Evolutionary conservation across 148 eudicot genomes (phyloP).

Genomic region (Fagopyrum esculentum): DNA sequence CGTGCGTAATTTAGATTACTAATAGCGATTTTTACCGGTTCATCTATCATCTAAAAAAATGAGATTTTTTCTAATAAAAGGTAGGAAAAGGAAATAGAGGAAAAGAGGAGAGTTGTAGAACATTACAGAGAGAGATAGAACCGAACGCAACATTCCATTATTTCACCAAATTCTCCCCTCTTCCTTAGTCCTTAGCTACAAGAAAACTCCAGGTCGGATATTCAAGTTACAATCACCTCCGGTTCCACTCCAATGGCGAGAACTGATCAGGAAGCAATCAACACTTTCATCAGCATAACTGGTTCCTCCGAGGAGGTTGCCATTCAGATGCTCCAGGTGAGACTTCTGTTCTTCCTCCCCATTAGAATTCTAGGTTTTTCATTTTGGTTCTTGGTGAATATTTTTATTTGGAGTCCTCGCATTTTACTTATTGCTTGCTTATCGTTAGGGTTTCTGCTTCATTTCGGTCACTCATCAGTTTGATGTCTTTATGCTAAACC

Average conservation of each 20-base stretch:
- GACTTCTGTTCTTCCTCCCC: background rate
- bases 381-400: background rate
- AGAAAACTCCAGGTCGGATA: background rate
- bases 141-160: constrained; percentile 1
- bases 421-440: background rate
- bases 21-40: no score
- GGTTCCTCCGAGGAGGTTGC: constrained; percentile 61
- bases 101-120: background rate
- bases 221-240: background rate
- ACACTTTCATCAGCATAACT: constrained; percentile 76
- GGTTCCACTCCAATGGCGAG: constrained; percentile 39
- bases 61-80: background rate
- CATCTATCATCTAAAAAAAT: background rate
- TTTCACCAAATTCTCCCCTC: background rate
- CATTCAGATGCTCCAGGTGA: constrained; percentile 58
- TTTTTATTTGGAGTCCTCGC: background rate
- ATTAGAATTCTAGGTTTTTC: background rate
- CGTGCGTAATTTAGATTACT: no score
- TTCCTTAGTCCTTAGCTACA: no score
- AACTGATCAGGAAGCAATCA: constrained; percentile 63
- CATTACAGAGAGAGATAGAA: constrained; percentile 8
- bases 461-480: background rate
- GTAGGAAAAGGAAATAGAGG: background rate
- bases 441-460: constrained; percentile 15
- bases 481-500: background rate